These are phyloP conservation scores for Lolium multiflorum DNA, from an alignment of 176 grass and related monocot species.

Conservation along the genomic window DNA sequence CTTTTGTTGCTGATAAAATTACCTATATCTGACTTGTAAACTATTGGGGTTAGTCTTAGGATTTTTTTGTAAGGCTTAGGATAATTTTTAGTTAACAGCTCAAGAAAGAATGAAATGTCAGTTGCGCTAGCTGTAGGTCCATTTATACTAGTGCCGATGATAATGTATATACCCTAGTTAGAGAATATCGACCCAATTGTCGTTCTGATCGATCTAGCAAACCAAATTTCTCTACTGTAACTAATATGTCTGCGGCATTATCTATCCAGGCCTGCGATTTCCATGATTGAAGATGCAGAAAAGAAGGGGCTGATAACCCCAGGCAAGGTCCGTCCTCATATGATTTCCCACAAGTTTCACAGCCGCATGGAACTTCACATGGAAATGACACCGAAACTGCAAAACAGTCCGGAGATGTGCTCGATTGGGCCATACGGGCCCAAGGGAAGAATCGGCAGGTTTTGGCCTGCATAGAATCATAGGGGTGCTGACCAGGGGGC, in stretches of 20 bases:
- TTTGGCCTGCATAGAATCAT: too few relatives aligned
- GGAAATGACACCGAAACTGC: not conserved
- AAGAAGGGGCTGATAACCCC: slow-evolving; percentile 87
- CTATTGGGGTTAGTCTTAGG: not conserved
- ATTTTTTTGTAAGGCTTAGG: too few relatives aligned
- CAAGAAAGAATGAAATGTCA: too few relatives aligned
- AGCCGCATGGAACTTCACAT: not conserved
- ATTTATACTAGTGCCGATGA: too few relatives aligned
- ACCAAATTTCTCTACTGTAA: not conserved
- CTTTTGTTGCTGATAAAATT: not conserved
- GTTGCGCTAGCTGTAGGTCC: too few relatives aligned
- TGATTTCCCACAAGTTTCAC: not conserved
- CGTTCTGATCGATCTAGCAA: too few relatives aligned
- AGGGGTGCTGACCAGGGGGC: too few relatives aligned
- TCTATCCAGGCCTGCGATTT: slow-evolving; percentile 65
- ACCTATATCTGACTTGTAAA: not conserved
- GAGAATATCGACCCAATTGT: too few relatives aligned
- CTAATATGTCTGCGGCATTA: not conserved
- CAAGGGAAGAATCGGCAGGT: too few relatives aligned
- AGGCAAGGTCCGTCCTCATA: slow-evolving; percentile 65
- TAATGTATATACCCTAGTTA: too few relatives aligned
- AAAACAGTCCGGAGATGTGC: not conserved
- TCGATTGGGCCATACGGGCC: too few relatives aligned
- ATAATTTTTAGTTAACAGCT: too few relatives aligned
- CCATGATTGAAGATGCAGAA: slow-evolving; percentile 96